Base-by-base conservation (phyloP, 108 stramenopile genomes). In the Nitzschia palea region DNA sequence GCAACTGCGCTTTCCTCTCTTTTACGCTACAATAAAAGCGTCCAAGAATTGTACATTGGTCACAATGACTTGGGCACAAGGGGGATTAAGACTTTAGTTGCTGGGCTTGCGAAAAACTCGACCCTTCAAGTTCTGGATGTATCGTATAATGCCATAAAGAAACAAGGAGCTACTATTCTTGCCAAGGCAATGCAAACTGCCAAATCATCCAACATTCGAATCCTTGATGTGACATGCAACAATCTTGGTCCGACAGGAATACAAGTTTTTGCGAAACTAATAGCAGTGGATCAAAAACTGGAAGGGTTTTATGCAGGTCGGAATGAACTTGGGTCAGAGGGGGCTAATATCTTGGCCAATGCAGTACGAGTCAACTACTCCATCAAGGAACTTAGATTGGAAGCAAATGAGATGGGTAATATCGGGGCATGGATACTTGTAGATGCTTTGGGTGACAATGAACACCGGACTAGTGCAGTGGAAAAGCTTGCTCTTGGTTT, bases 61-160 rank as follows among this genome's bases (percentile, higher is more conserved):
- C 54, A 67, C 48, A 87, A 87, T 53, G 34, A 52, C 22, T 40
- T 87, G 9, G 81, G 81, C 4, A 72, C 64, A 10, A 72, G 58
- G 34, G 79, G 78, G 31, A 70, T 82, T 12, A 77, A 69, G 57
- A 40, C 34, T n/a, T 25, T 87, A 25, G 70, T 74, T 1, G 22
- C 51, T 0, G 66, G 55, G 23, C 53, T 87, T 4, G 17, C 15
- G 4, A 55, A 12, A 8, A 81, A 85, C 44, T 28, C 25, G 4
- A 58, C 67, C 15, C 63, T 87, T 2, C 5, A 58, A 36, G 43
- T 45, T 47, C 44, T 87, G 47, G 78, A 89, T 62, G 57, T 89
- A 45, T 74, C 77, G 25, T 54, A 71, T 57, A 83, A 83, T 33
- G 59, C 68, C 3, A 63, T 83, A 43, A 63, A 54, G 30, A 35